phyloP scores from a whole-genome alignment of 768 basidiomycete species.

The Mycena rebaudengoi region DNA sequence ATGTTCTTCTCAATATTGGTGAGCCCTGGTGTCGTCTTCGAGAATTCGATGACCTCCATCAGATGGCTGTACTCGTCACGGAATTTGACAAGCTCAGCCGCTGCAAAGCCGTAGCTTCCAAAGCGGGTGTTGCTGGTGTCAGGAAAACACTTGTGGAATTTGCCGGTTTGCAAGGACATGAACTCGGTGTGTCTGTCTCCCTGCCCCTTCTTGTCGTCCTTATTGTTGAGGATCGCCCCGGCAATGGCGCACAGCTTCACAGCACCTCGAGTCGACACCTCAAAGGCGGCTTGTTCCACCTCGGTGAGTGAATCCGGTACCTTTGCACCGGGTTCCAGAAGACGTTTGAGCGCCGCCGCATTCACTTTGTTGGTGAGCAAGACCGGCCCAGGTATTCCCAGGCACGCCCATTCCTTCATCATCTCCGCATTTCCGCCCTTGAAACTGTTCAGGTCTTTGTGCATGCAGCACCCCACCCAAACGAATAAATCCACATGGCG shows the following conservation, averaged over 20 bases:
- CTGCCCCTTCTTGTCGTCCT: constrained; percentile 37
- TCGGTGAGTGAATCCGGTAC: not conserved
- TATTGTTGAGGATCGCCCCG: constrained; percentile 31
- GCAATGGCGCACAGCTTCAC: constrained; percentile 25
- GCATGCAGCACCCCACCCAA: constrained; percentile 45
- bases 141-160: not conserved
- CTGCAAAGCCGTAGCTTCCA: no score
- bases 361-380: constrained; percentile 15
- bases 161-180: not conserved
- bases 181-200: constrained; percentile 1
- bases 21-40: constrained; percentile 22
- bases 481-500: constrained; percentile 37
- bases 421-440: constrained; percentile 39
- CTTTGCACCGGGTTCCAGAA: not conserved
- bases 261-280: constrained; percentile 26
- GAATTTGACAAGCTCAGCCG: not conserved
- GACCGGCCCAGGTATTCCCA: not conserved
- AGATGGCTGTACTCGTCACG: constrained; percentile 2
- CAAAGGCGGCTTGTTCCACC: not conserved
- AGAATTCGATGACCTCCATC: constrained; percentile 23
- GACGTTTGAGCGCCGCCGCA: not conserved
- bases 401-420: constrained; percentile 32
- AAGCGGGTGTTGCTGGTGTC: not conserved
- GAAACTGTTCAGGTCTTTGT: no score
- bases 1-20: constrained; percentile 35